Conservation (phyloP, 2,329 filamentous ascomycete species). For the Hypoxylon sp. region DNA sequence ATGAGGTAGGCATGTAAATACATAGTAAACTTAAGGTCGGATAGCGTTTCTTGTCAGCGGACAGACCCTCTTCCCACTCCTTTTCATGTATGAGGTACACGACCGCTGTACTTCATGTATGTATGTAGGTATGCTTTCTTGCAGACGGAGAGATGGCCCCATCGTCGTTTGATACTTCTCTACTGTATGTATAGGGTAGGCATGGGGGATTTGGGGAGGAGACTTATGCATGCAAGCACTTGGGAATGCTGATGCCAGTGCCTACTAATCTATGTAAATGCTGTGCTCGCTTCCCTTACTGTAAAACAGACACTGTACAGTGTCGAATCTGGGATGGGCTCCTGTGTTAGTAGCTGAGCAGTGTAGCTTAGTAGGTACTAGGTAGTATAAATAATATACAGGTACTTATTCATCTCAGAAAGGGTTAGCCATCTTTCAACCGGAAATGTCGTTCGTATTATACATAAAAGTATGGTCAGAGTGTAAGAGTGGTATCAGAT, state of each 20-base stretch:
- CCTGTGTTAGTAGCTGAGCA: background rate
- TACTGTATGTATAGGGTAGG: slow-evolving; percentile 9
- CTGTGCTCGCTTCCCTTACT: slow-evolving; percentile 17
- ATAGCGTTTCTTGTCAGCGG: slow-evolving; percentile 19
- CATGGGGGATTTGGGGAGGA: slow-evolving; percentile 2
- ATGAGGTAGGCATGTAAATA: background rate
- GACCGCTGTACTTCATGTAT: slow-evolving; percentile 17
- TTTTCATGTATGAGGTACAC: slow-evolving; percentile 8
- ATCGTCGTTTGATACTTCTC: slow-evolving; percentile 42
- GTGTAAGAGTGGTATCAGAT: slow-evolving; percentile 1
- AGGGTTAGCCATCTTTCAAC: background rate
- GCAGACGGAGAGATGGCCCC: slow-evolving; percentile 35
- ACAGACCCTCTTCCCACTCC: slow-evolving; percentile 13
- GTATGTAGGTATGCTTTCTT: slow-evolving; percentile 41
- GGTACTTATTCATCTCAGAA: background rate
- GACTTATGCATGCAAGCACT: slow-evolving; percentile 20
- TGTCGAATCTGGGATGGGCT: background rate
- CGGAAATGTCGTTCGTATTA: slow-evolving; percentile 2
- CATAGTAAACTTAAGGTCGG: slow-evolving; percentile 29
- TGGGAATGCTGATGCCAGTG: slow-evolving; percentile 13
- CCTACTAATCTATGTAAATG: slow-evolving; percentile 1
- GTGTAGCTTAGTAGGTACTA: background rate
- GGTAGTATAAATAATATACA: background rate
- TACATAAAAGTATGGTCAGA: background rate
- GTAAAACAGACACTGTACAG: background rate